Evolutionary conservation across 257 asterid genomes (phyloP).

Genomic region (Gardenia jasminoides): DNA sequence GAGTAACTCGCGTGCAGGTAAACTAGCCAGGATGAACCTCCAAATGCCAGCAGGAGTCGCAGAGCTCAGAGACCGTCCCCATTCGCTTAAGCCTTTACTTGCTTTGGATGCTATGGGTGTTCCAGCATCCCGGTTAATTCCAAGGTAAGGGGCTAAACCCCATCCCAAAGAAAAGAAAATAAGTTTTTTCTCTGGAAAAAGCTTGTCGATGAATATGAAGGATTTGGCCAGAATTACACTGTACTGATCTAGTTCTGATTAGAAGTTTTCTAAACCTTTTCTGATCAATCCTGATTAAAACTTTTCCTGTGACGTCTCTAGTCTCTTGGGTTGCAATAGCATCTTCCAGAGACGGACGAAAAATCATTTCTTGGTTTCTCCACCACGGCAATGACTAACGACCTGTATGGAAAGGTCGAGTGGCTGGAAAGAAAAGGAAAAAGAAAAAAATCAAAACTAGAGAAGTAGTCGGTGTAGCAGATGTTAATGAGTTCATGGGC

Average conservation of each 20-base stretch:
- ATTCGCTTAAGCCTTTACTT: too few species aligned
- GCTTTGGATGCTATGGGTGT: too few species aligned
- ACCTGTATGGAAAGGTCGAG: background rate
- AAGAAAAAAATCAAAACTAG: too few species aligned
- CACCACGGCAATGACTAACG: background rate
- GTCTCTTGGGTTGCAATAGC: background rate
- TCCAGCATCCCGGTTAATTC: too few species aligned
- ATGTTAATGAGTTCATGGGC: background rate
- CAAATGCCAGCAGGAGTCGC: too few species aligned
- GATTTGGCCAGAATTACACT: background rate
- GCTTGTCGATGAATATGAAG: background rate
- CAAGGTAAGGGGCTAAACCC: too few species aligned
- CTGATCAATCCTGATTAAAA: background rate
- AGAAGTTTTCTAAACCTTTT: background rate
- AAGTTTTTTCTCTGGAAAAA: too few species aligned
- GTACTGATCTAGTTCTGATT: too few species aligned
- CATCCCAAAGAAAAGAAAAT: too few species aligned
- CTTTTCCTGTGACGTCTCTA: background rate
- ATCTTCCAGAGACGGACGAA: background rate
- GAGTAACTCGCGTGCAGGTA: too few species aligned
- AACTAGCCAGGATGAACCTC: too few species aligned
- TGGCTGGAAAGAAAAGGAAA: background rate
- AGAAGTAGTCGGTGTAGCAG: background rate
- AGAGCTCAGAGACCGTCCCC: too few species aligned
- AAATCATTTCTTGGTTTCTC: background rate